A percentile compares a stretch with the other conserved stretches of the same genome.
Conservation (phyloP, 1,284 basidiomycete species). For the Ceratobasidium sp. region DNA sequence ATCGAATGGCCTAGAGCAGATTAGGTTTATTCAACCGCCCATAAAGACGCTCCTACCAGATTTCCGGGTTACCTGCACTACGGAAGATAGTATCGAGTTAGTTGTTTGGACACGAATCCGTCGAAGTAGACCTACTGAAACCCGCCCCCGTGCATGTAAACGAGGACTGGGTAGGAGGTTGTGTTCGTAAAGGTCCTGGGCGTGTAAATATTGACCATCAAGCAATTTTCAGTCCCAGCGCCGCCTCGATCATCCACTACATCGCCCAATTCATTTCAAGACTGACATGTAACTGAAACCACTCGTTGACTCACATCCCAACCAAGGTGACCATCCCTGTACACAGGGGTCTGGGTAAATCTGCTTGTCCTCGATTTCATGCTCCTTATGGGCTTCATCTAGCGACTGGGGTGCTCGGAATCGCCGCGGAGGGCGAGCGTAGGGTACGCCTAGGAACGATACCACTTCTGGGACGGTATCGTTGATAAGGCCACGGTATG, state of each 20-base stretch:
- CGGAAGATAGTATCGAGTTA: neutral
- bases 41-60: no score
- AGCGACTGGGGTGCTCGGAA: conserved; percentile 53
- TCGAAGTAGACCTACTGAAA: conserved; percentile 58
- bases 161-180: conserved; percentile 63
- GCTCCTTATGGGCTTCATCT: conserved; percentile 41
- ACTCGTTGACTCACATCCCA: neutral
- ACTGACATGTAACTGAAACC: no score
- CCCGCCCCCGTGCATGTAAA: conserved; percentile 61
- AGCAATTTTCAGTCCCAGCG: conserved; percentile 64
- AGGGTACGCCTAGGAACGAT: conserved; percentile 61
- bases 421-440: conserved; percentile 54
- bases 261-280: neutral
- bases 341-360: conserved; percentile 30
- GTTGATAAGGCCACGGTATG: conserved; percentile 60
- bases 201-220: conserved; percentile 56
- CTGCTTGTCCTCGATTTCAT: conserved; percentile 38
- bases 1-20: conserved; percentile 61
- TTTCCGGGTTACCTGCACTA: conserved; percentile 22
- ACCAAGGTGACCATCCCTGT: conserved; percentile 23
- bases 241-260: conserved; percentile 62
- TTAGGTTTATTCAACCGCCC: no score
- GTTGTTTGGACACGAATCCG: neutral
- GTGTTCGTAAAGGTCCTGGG: conserved; percentile 48
- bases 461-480: conserved; percentile 51